These are phyloP conservation scores for Pichia heedii DNA, from an alignment of 805 yeast genomes.

Conservation along the genomic window DNA sequence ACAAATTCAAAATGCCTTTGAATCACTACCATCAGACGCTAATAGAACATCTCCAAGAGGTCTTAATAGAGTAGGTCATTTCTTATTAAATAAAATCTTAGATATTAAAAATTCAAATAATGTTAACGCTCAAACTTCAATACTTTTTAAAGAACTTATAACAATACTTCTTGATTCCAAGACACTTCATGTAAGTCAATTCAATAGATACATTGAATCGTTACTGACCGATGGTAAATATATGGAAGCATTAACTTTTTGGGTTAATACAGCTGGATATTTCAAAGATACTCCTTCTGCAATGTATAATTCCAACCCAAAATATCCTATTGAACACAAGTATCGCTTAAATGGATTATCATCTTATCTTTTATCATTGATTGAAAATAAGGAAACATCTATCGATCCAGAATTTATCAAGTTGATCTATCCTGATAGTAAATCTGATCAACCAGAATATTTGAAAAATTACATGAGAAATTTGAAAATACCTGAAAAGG, in stretches of 20 bases:
- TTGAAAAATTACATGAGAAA: neutral
- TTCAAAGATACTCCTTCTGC: constrained; percentile 15
- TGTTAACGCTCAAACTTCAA: constrained; percentile 16
- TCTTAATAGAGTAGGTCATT: constrained; percentile 6
- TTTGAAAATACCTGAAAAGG: constrained; percentile 5
- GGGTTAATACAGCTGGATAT: constrained; percentile 22
- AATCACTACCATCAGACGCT: neutral
- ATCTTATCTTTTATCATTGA: constrained; percentile 15
- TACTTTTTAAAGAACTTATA: constrained; percentile 17
- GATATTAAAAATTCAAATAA: constrained; percentile 7
- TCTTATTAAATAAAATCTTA: constrained; percentile 4
- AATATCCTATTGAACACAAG: constrained; percentile 2
- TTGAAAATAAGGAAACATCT: constrained; percentile 8
- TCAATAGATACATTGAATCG: constrained; percentile 17
- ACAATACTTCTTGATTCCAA: constrained; percentile 12
- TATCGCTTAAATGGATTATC: constrained; percentile 13
- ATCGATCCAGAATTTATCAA: constrained; percentile 18
- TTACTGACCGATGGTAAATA: constrained; percentile 19
- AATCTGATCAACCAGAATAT: neutral
- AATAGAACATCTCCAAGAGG: neutral
- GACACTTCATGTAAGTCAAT: constrained; percentile 22
- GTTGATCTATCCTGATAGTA: constrained; percentile 8
- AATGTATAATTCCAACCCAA: neutral
- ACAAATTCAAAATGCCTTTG: constrained; percentile 5
- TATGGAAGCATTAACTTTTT: constrained; percentile 21